Percentiles rank a stretch among this genome's conserved stretches.
Evolutionary conservation across 306 rosid genomes (phyloP).

Genomic region (Dryas octopetala): DNA sequence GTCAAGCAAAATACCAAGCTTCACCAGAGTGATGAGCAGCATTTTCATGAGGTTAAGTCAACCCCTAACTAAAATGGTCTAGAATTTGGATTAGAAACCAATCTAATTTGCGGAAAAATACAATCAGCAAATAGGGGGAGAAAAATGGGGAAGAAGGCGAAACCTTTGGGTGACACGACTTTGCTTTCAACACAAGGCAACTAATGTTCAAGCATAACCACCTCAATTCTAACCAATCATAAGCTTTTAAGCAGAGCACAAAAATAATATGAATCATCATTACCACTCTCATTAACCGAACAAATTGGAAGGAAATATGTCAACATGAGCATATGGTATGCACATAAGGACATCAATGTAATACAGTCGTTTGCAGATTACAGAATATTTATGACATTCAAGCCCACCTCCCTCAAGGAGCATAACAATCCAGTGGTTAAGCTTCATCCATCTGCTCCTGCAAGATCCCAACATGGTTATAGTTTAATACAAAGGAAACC

Average conservation of each 20-base stretch:
- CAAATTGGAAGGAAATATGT: conserved; percentile 5
- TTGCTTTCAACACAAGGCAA: background rate
- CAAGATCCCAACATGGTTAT: conserved; percentile 19
- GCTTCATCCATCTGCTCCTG: conserved; percentile 53
- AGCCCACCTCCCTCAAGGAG: conserved; percentile 52
- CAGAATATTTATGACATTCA: conserved; percentile 40
- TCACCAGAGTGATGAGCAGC: background rate
- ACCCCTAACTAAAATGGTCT: no score
- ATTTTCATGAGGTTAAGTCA: background rate
- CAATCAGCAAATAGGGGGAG: background rate
- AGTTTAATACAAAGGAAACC: background rate
- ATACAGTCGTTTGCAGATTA: conserved; percentile 18
- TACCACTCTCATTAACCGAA: conserved; percentile 9
- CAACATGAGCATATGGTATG: conserved; percentile 29
- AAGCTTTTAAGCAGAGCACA: background rate
- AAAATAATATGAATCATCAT: conserved; percentile 5
- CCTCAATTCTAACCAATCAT: background rate
- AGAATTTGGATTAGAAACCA: no score
- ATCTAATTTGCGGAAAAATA: no score
- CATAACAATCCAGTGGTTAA: conserved; percentile 22
- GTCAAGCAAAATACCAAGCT: background rate
- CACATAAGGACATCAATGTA: conserved; percentile 27
- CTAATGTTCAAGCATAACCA: background rate
- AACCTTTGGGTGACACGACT: background rate
- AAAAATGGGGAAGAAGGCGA: background rate